These are phyloP conservation scores for Rhododendron williamsianum DNA, from an alignment of 148 eudicot species.

Conservation along the genomic window DNA sequence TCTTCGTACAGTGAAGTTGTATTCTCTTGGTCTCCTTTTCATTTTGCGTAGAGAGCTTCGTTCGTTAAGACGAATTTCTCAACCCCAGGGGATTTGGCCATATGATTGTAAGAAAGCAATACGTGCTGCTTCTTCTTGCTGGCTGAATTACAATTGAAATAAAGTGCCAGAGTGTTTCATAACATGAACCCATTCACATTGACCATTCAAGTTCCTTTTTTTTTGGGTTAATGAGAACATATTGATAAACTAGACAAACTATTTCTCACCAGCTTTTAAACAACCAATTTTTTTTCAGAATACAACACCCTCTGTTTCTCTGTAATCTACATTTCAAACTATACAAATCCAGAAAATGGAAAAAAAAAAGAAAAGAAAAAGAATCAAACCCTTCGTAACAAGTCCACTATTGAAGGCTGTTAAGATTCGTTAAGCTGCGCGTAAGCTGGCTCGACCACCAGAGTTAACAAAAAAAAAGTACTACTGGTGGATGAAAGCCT, in stretches of 20 bases:
- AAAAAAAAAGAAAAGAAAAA: not conserved
- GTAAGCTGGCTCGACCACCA: no score
- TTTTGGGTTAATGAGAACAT: not conserved
- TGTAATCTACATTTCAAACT: not conserved
- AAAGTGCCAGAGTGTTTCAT: not conserved
- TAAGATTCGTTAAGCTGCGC: no score
- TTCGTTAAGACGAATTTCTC: no score
- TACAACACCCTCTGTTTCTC: not conserved
- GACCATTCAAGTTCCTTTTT: not conserved
- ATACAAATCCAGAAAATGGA: not conserved
- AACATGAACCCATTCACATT: not conserved
- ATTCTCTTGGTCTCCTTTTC: no score
- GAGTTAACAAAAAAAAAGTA: no score
- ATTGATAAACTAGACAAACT: not conserved
- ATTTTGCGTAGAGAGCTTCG: no score
- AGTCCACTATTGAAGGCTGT: no score
- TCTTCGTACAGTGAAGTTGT: no score
- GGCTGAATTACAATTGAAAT: no score
- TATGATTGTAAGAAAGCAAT: no score
- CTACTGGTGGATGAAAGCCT: slow-evolving; percentile 28
- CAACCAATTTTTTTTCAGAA: not conserved
- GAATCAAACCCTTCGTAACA: not conserved
- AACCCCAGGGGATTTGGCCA: no score
- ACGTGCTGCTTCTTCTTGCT: no score
- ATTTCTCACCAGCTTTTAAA: not conserved